A percentile compares a stretch with the other conserved stretches of the same genome.
These are phyloP conservation scores for Sugiyamaella xylanicola DNA, from an alignment of 1,139 yeast species.

Conservation along the genomic window DNA sequence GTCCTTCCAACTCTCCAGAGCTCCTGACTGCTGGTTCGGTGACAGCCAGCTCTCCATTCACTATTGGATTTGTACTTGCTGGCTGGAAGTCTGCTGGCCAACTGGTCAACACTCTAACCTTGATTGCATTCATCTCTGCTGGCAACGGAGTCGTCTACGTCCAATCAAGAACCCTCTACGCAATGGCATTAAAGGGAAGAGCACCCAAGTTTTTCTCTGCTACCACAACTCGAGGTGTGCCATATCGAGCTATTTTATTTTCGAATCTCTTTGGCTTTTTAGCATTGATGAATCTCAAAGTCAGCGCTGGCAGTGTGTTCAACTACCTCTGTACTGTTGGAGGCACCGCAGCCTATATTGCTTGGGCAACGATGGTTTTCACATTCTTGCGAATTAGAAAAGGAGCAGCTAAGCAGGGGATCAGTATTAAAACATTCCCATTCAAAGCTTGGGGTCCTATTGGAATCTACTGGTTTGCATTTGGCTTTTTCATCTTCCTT, in stretches of 20 bases:
- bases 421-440: slow-evolving; percentile 16
- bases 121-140: slow-evolving; percentile 22
- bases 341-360: slow-evolving; percentile 23
- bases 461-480: slow-evolving; percentile 11
- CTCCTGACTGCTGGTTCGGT: slow-evolving; percentile 20
- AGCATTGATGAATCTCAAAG: slow-evolving; percentile 21
- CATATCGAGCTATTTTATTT: slow-evolving; percentile 21
- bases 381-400: slow-evolving; percentile 18
- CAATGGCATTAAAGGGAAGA: slow-evolving; percentile 20
- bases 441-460: slow-evolving; percentile 21
- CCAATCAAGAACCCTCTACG: slow-evolving; percentile 21
- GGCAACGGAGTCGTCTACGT: slow-evolving; percentile 24
- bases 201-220: slow-evolving; percentile 21
- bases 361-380: slow-evolving; percentile 21
- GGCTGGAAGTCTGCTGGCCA: slow-evolving; percentile 23
- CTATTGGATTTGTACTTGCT: slow-evolving; percentile 21
- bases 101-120: slow-evolving; percentile 19
- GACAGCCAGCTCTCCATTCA: slow-evolving; percentile 24
- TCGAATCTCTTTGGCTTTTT: slow-evolving; percentile 22
- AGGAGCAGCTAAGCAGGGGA: slow-evolving; percentile 21
- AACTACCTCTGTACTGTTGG: slow-evolving; percentile 20
- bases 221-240: slow-evolving; percentile 20
- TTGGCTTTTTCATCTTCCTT: slow-evolving; percentile 19
- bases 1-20: slow-evolving; percentile 21
- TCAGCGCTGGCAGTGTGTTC: slow-evolving; percentile 20